Evolutionary conservation across 2,329 filamentous ascomycete genomes (phyloP), one percentile per base, ranked within the genome.

Genomic region (Arthrobotrys sphaeroides): DNA sequence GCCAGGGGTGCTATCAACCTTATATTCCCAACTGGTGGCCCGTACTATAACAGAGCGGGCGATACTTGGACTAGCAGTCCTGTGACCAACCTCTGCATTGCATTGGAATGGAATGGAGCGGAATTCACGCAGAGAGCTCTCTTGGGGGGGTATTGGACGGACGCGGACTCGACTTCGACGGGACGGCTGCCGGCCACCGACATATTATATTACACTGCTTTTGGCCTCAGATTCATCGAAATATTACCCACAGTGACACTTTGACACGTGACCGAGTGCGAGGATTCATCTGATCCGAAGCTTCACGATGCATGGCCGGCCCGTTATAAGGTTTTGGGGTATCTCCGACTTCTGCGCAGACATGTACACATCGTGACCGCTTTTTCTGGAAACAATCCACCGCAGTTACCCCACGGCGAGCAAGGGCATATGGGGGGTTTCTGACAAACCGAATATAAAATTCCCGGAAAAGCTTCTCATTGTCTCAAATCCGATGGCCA

Each of bases 1-100:
- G 57, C 36, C 55, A 70, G 55, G 66, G 57, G 57, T 51, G 26
- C 16, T 62, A 24, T 51, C 66, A 70, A 70, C 66, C 57, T 70
- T 70, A 70, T 70, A 60, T 69, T 60, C 61, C 65, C 33, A 33
- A 43, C 31, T 36, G 33, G 55, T 24, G 49, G 61, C 31, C 51
- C 18, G n/a, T n/a, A n/a, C n/a, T 55, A 55, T 38, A 55, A 18
- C 31, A 38, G 51, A 18, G 1, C 49, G 31, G 6, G 5, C 51
- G 31, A 55, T 22, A 24, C 18, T 55, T 38, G 51, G 24, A 55
- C 51, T 38, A n/a, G 51, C 16, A 22, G 51, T 49, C 59, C 10
- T 26, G 38, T 45, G 42, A 45, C 38, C 22, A 47, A 28, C 22
- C n/a, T 45, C 13, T 64, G 60, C 60, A 64, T 64, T 67, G 43